Evolutionary conservation across 225 moss, liverwort and hornwort genomes (phyloP).

Genomic region (Anthoceros angustus): DNA sequence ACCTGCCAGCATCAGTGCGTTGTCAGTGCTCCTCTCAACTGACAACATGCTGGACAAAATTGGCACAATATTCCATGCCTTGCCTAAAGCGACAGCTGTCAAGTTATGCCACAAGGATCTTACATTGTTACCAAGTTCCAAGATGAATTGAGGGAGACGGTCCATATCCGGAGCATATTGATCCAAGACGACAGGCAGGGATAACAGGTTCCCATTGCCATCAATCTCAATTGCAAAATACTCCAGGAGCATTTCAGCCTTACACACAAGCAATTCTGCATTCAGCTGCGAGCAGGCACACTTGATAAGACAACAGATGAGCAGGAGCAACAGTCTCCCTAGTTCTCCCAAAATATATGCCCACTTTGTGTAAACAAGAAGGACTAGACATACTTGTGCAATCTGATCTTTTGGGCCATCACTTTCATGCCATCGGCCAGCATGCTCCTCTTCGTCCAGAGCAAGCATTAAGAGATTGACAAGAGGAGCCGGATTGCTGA

Average conservation of each 20-base stretch:
- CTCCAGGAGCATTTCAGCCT: slow-evolving; percentile 86
- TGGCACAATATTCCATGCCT: not conserved
- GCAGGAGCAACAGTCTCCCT: no score
- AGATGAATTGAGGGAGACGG: slow-evolving; percentile 62
- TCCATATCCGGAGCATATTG: slow-evolving; percentile 95
- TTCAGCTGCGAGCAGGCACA: slow-evolving; percentile 41
- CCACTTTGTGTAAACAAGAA: not conserved
- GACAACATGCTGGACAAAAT: not conserved
- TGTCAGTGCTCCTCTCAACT: no score
- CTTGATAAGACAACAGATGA: not conserved
- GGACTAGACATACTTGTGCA: slow-evolving; percentile 43
- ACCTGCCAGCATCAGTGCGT: slow-evolving; percentile 25
- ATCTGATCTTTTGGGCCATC: slow-evolving; percentile 89
- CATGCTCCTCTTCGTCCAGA: slow-evolving; percentile 63
- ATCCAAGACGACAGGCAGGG: slow-evolving; percentile 73
- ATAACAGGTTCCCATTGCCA: slow-evolving; percentile 54
- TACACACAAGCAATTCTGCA: slow-evolving; percentile 57
- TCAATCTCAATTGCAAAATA: slow-evolving; percentile 78
- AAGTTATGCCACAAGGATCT: slow-evolving; percentile 7
- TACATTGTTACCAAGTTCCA: slow-evolving; percentile 86
- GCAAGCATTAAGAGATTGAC: slow-evolving; percentile 52
- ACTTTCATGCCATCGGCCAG: slow-evolving; percentile 65
- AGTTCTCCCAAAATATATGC: no score
- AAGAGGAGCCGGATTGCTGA: slow-evolving; percentile 61
- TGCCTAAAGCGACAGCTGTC: no score